phyloP scores from a whole-genome alignment of 495 filamentous ascomycete species.

The Talaromyces proteolyticus region DNA sequence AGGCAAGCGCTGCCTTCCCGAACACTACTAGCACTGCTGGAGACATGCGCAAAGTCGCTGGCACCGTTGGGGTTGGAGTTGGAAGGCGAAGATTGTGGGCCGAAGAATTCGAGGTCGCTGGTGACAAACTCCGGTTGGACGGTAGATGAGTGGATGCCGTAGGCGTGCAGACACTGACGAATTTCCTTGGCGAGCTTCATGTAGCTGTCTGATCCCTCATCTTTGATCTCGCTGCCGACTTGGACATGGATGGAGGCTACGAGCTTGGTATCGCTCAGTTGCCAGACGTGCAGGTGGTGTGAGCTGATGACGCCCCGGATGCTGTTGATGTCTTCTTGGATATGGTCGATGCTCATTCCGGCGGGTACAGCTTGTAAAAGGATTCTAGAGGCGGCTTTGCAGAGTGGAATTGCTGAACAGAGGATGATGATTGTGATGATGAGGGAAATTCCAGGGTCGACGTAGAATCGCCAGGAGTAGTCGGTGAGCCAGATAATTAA shows the following conservation, averaged over 20 bases:
- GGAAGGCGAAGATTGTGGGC: slow-evolving; percentile 23
- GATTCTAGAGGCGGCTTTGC: slow-evolving; percentile 88
- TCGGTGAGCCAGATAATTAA: slow-evolving; percentile 86
- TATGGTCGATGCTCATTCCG: slow-evolving; percentile 79
- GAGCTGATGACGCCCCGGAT: slow-evolving; percentile 81
- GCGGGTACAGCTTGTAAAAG: slow-evolving; percentile 89
- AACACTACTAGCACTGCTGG: slow-evolving; percentile 45
- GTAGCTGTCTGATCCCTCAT: slow-evolving; percentile 68
- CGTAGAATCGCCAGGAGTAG: slow-evolving; percentile 65
- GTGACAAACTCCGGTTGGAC: slow-evolving; percentile 94
- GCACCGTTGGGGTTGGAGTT: too few relatives aligned
- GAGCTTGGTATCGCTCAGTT: slow-evolving; percentile 87
- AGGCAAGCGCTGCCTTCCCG: slow-evolving; percentile 61
- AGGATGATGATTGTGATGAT: slow-evolving; percentile 96
- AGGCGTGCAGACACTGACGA: slow-evolving; percentile 81
- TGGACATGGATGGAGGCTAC: slow-evolving; percentile 90
- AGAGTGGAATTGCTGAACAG: slow-evolving; percentile 82
- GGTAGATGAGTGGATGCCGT: slow-evolving; percentile 95
- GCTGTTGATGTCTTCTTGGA: slow-evolving; percentile 82
- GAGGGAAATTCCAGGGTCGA: slow-evolving; percentile 90
- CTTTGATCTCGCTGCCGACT: slow-evolving; percentile 69
- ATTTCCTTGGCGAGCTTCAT: slow-evolving; percentile 82
- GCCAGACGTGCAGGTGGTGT: slow-evolving; percentile 97
- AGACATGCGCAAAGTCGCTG: slow-evolving; percentile 21
- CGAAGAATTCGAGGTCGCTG: neutral